Percentiles rank a stretch among this genome's conserved stretches.
phyloP scores from a whole-genome alignment of 2,329 filamentous ascomycete species.

The Sporothrix protearum region DNA sequence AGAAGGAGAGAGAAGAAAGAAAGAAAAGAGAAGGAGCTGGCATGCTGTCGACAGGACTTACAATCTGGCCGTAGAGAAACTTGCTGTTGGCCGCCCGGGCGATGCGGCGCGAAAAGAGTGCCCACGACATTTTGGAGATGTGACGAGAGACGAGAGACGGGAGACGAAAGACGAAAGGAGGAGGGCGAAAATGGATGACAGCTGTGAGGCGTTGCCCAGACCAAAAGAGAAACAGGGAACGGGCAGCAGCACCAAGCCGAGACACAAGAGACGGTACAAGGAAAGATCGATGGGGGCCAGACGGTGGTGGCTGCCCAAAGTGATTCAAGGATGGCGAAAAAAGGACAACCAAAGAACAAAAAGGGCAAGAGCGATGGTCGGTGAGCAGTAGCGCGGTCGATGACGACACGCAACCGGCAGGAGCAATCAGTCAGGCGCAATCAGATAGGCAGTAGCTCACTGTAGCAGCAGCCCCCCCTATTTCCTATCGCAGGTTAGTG shows the following conservation, averaged over 20 bases:
- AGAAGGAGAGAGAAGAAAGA: not conserved
- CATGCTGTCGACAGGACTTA: conserved; percentile 46
- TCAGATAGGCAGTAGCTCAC: too few relatives aligned
- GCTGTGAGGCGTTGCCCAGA: not conserved
- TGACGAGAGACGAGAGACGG: not conserved
- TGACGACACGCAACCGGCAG: conserved; percentile 11
- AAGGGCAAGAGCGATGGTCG: not conserved
- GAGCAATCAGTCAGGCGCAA: not conserved
- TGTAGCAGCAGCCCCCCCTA: too few relatives aligned
- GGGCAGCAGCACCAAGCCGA: not conserved
- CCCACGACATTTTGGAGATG: conserved; percentile 49
- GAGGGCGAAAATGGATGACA: not conserved
- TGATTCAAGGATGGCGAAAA: not conserved
- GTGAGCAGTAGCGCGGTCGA: conserved; percentile 2
- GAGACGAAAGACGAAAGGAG: not conserved
- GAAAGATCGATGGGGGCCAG: not conserved
- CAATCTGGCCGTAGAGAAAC: conserved; percentile 70
- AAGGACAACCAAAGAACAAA: not conserved
- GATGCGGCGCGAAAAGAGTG: conserved; percentile 58
- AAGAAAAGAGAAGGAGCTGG: conserved; percentile 16
- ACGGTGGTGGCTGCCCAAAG: not conserved
- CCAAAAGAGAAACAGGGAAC: not conserved
- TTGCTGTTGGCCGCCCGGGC: conserved; percentile 65
- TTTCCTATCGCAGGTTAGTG: conserved; percentile 3
- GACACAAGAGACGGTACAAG: not conserved